phyloP scores from a whole-genome alignment of 2,329 filamentous ascomycete species.

The Ceratocystiopsis brevicomis region DNA sequence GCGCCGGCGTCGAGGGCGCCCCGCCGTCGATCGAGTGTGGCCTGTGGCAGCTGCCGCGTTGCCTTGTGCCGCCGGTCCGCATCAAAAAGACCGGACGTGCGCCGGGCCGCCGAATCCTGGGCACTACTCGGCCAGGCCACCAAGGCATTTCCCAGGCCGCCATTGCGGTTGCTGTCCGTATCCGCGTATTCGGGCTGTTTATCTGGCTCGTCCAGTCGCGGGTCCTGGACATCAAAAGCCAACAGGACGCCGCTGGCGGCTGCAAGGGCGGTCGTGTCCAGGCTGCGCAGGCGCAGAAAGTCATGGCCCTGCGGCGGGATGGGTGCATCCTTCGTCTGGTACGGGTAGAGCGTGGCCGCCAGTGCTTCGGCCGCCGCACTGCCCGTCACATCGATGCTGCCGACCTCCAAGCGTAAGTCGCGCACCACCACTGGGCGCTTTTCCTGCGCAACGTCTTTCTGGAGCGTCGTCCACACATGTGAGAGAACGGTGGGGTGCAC shows the following conservation, averaged over 20 bases:
- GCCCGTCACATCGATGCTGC: constrained; percentile 37
- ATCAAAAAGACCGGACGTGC: constrained; percentile 43
- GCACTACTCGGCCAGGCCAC: constrained; percentile 9
- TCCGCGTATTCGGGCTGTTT: constrained; percentile 15
- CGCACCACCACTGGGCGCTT: constrained; percentile 43
- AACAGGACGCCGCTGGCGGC: constrained; percentile 54
- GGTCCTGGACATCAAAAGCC: constrained; percentile 57
- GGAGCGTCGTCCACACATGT: constrained; percentile 45
- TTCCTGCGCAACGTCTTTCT: constrained; percentile 36
- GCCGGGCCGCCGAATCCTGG: constrained; percentile 12
- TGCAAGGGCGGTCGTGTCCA: constrained; percentile 47
- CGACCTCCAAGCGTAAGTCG: constrained; percentile 50
- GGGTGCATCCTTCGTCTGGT: constrained; percentile 15
- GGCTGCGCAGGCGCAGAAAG: constrained; percentile 31
- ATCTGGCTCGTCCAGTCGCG: constrained; percentile 54
- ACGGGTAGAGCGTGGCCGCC: constrained; percentile 44
- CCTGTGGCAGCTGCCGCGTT: constrained; percentile 52
- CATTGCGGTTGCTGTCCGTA: constrained; percentile 29
- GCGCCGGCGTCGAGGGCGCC: constrained; percentile 36
- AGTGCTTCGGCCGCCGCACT: constrained; percentile 68
- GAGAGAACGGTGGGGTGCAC: constrained; percentile 68
- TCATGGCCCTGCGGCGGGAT: constrained; percentile 22
- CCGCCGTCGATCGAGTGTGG: constrained; percentile 61
- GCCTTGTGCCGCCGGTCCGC: constrained; percentile 46
- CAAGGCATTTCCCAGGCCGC: constrained; percentile 48